Conservation (phyloP, 768 basidiomycete species). For the Gymnopilus dilepis region DNA sequence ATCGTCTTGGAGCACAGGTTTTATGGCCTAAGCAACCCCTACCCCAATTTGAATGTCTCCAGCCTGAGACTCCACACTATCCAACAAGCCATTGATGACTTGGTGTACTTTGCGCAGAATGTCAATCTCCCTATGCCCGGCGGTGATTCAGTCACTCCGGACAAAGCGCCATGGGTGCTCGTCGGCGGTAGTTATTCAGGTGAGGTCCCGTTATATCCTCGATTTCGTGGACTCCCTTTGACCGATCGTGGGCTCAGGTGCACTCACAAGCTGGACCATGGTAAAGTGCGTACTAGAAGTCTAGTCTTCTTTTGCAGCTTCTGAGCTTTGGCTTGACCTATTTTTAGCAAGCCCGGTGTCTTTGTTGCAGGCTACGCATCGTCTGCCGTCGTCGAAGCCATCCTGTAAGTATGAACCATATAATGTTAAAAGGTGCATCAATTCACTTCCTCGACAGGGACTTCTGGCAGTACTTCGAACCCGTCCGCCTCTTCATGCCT, state of each 20-base stretch:
- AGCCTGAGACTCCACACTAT: slow-evolving; percentile 68
- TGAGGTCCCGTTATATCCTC: slow-evolving; percentile 19
- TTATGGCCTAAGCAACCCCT: slow-evolving; percentile 78
- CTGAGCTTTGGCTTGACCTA: slow-evolving; percentile 5
- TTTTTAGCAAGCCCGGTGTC: slow-evolving; percentile 58
- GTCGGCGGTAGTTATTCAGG: slow-evolving; percentile 59
- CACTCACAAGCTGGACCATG: slow-evolving; percentile 68
- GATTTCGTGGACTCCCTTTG: background rate
- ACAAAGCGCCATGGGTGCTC: slow-evolving; percentile 54
- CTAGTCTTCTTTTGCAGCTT: background rate
- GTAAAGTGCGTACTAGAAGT: slow-evolving; percentile 56
- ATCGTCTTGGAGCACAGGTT: slow-evolving; percentile 76
- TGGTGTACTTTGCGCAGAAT: slow-evolving; percentile 71
- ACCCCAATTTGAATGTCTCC: slow-evolving; percentile 58
- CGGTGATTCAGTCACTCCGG: slow-evolving; percentile 64
- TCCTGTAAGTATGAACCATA: slow-evolving; percentile 41
- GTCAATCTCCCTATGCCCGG: slow-evolving; percentile 71
- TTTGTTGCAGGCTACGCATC: slow-evolving; percentile 73
- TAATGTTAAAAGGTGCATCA: background rate
- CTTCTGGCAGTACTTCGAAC: slow-evolving; percentile 78
- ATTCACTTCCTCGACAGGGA: slow-evolving; percentile 38
- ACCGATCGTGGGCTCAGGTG: slow-evolving; percentile 29
- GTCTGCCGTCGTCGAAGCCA: slow-evolving; percentile 69
- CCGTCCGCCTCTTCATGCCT: slow-evolving; percentile 71
- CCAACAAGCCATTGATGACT: slow-evolving; percentile 76